Percentiles rank a stretch among this genome's conserved stretches.
Evolutionary conservation across 2,329 filamentous ascomycete genomes (phyloP).

Genomic region (Trichoderma koningii): DNA sequence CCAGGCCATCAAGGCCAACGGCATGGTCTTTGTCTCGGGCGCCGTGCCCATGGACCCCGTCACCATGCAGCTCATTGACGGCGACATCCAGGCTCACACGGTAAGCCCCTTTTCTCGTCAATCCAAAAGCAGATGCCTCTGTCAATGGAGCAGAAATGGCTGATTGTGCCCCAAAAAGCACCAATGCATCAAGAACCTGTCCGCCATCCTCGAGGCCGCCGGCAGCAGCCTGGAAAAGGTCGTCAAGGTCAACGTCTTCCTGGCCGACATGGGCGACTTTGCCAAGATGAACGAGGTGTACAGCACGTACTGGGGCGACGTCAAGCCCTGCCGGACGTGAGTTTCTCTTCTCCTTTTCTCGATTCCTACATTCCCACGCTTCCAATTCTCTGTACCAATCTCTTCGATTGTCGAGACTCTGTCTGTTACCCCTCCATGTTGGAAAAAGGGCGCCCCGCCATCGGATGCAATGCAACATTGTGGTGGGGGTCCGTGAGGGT

Average conservation of each 20-base stretch:
- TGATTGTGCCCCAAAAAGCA: conserved; percentile 37
- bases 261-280: conserved; percentile 73
- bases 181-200: conserved; percentile 70
- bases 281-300: conserved; percentile 75
- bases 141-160: too few species aligned
- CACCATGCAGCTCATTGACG: conserved; percentile 60
- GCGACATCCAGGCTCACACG: conserved; percentile 67
- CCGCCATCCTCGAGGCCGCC: conserved; percentile 68
- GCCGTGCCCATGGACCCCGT: conserved; percentile 67
- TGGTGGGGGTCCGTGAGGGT: conserved; percentile 5
- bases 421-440: conserved; percentile 16
- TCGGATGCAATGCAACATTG: conserved; percentile 14
- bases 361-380: neutral
- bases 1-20: conserved; percentile 66
- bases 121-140: too few species aligned
- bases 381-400: neutral
- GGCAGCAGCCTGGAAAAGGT: conserved; percentile 66
- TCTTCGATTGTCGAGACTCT: too few species aligned
- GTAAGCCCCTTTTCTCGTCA: conserved; percentile 31
- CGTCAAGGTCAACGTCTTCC: conserved; percentile 73
- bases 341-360: conserved; percentile 26
- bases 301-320: conserved; percentile 64
- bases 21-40: conserved; percentile 70
- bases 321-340: conserved; percentile 50
- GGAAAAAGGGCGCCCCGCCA: conserved; percentile 19